phyloP scores from a whole-genome alignment of 1,284 basidiomycete species.

The Irpex sp. region DNA sequence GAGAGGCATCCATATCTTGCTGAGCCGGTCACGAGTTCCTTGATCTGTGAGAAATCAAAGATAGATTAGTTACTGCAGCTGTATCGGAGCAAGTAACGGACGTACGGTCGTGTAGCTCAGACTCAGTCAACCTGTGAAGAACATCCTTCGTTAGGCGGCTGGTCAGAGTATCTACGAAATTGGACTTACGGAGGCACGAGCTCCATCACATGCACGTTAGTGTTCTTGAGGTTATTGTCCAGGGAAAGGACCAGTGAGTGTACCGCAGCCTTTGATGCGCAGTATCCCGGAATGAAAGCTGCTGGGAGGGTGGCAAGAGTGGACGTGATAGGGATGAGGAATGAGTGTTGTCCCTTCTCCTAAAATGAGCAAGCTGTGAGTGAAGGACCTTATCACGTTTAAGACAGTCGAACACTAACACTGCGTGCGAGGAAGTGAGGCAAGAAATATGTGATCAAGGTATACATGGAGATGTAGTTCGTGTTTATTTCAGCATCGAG shows the following conservation, averaged over 20 bases:
- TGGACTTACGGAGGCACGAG: slow-evolving; percentile 54
- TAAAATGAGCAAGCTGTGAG: slow-evolving; percentile 13
- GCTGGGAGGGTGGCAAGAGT: slow-evolving; percentile 44
- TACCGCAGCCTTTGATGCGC: slow-evolving; percentile 60
- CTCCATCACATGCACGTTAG: slow-evolving; percentile 54
- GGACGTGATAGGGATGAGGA: slow-evolving; percentile 52
- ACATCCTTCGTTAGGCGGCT: not conserved
- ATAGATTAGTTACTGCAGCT: slow-evolving; percentile 2
- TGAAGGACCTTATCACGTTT: not conserved
- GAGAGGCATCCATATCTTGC: slow-evolving; percentile 59
- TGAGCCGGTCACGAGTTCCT: slow-evolving; percentile 45
- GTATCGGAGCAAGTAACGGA: not conserved
- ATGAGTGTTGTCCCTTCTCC: slow-evolving; percentile 41
- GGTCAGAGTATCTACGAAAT: not conserved
- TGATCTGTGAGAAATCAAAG: slow-evolving; percentile 34
- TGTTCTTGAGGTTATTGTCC: slow-evolving; percentile 42
- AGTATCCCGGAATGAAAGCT: slow-evolving; percentile 45
- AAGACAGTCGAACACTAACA: slow-evolving; percentile 24
- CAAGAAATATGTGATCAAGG: slow-evolving; percentile 45
- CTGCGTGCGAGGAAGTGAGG: slow-evolving; percentile 54
- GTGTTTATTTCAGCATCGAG: slow-evolving; percentile 46
- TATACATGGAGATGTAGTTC: slow-evolving; percentile 53
- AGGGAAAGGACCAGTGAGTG: slow-evolving; percentile 51
- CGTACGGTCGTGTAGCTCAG: slow-evolving; percentile 61
- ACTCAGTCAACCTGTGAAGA: slow-evolving; percentile 48